phyloP scores from a whole-genome alignment of 768 basidiomycete genomes.

The Leccinum subtestaceum region DNA sequence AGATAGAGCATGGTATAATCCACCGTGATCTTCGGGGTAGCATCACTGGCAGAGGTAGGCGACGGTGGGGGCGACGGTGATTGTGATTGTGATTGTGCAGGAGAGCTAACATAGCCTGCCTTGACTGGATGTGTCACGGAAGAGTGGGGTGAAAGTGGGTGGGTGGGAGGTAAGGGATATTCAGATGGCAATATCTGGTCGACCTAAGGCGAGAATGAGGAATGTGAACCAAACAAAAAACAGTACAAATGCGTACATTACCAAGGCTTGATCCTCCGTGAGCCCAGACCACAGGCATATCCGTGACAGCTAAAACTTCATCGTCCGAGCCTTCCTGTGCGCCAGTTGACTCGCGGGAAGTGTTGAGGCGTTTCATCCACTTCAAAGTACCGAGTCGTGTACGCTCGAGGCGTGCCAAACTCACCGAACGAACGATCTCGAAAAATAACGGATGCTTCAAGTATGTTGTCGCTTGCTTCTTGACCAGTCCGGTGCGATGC shows the following conservation, averaged over 20 bases:
- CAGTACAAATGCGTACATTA: conserved; percentile 14
- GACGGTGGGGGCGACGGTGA: background rate
- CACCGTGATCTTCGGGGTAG: conserved; percentile 11
- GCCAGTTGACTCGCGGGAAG: background rate
- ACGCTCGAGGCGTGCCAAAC: conserved; percentile 10
- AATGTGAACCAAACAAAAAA: conserved; percentile 1
- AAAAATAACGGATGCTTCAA: conserved; percentile 46
- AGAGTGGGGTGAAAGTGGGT: conserved; percentile 24
- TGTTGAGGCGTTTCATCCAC: conserved; percentile 19
- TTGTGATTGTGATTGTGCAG: background rate
- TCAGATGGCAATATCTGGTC: conserved; percentile 35
- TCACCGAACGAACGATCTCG: conserved; percentile 33
- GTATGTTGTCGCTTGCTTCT: conserved; percentile 32
- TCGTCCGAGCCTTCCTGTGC: conserved; percentile 15
- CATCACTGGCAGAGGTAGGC: background rate
- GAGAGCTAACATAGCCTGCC: conserved; percentile 7
- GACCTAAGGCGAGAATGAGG: conserved; percentile 24
- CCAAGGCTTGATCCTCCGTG: conserved; percentile 30
- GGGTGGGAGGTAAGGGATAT: conserved; percentile 32
- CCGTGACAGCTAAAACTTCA: conserved; percentile 2
- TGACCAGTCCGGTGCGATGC: conserved; percentile 38
- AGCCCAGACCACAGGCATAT: conserved; percentile 14
- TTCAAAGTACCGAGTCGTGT: conserved; percentile 19
- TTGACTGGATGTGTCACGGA: conserved; percentile 12
- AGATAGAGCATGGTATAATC: conserved; percentile 22